Evolutionary conservation across 352 stramenopile genomes (phyloP).

Genomic region (Lagenidium giganteum): DNA sequence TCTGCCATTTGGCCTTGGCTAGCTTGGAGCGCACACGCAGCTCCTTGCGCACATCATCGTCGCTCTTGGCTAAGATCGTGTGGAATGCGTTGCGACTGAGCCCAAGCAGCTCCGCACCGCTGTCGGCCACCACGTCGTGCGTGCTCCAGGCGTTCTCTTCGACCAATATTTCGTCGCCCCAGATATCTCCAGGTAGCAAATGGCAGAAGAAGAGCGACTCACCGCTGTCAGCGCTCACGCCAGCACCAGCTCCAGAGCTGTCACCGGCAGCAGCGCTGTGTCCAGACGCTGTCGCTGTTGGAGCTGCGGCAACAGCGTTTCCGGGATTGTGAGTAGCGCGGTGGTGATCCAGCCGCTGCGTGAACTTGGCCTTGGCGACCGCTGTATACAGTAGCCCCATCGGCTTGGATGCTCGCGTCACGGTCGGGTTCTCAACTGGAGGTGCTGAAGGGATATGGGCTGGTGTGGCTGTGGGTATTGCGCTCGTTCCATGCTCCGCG

Average conservation of each 20-base stretch:
- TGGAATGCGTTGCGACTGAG: constrained; percentile 24
- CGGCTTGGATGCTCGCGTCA: too few relatives aligned
- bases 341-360: constrained; percentile 6
- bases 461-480: neutral
- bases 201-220: constrained; percentile 27
- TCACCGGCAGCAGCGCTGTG: too few relatives aligned
- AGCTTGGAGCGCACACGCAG: constrained; percentile 18
- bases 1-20: constrained; percentile 33
- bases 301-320: too few relatives aligned
- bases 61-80: constrained; percentile 27
- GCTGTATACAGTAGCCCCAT: constrained; percentile 12
- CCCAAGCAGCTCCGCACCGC: constrained; percentile 27
- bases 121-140: constrained; percentile 37
- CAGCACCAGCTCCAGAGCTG: too few relatives aligned
- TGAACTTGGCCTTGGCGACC: constrained; percentile 8
- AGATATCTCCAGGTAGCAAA: constrained; percentile 27
- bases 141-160: constrained; percentile 18
- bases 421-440: too few relatives aligned
- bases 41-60: constrained; percentile 33
- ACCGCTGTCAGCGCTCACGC: neutral
- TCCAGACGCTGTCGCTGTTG: too few relatives aligned
- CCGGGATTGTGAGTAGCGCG: neutral
- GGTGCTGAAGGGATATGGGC: too few relatives aligned
- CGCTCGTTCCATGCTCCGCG: neutral
- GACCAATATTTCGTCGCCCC: constrained; percentile 32